These are phyloP conservation scores for Carex pumila DNA, from an alignment of 176 grass and related monocot genomes.

Conservation along the genomic window DNA sequence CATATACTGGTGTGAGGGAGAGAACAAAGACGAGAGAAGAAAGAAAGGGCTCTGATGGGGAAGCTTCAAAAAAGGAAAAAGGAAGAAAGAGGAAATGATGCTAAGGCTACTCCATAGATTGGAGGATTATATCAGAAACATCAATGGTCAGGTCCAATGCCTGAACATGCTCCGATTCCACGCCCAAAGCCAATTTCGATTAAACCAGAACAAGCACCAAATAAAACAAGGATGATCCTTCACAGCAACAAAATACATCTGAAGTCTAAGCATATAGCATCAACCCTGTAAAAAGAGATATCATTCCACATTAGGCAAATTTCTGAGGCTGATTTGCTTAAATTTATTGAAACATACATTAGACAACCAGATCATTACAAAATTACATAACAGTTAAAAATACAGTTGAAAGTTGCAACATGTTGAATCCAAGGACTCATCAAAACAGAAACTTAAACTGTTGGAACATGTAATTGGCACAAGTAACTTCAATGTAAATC, in stretches of 20 bases:
- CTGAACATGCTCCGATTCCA: slow-evolving; percentile 10
- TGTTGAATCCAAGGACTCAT: too few species aligned
- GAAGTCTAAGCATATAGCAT: slow-evolving; percentile 18
- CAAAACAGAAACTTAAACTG: too few species aligned
- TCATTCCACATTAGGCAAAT: background rate
- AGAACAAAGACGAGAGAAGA: background rate
- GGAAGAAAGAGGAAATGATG: background rate
- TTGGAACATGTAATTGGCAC: too few species aligned
- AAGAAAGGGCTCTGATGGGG: background rate
- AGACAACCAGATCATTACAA: too few species aligned
- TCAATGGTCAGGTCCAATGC: slow-evolving; percentile 2
- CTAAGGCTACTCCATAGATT: background rate
- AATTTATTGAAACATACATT: too few species aligned
- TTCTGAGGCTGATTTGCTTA: background rate
- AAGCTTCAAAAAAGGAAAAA: background rate
- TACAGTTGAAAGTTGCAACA: too few species aligned
- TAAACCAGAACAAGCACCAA: slow-evolving; percentile 71
- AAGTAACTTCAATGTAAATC: too few species aligned
- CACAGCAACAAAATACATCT: slow-evolving; percentile 32
- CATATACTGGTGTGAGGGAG: background rate
- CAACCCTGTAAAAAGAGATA: slow-evolving; percentile 6
- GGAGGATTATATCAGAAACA: background rate
- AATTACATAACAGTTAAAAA: too few species aligned
- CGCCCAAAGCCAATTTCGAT: background rate
- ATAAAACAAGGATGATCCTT: slow-evolving; percentile 52